Conservation (phyloP, 495 filamentous ascomycete species). For the Penicillium antarcticum region DNA sequence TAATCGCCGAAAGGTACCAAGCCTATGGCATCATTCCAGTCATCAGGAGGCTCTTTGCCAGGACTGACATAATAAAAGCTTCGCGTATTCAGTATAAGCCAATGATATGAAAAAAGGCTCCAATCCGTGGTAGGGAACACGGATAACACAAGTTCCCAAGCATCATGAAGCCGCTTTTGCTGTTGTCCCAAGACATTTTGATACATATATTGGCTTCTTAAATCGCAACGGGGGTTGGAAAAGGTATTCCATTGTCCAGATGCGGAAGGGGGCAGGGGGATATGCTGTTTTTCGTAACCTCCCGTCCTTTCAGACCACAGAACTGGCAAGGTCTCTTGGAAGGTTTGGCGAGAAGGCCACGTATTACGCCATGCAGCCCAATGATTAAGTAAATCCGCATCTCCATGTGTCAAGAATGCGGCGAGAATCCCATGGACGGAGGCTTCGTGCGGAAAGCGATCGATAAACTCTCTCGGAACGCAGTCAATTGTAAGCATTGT, state of each 20-base stretch:
- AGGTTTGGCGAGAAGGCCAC: conserved; percentile 54
- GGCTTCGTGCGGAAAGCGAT: conserved; percentile 43
- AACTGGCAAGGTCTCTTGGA: conserved; percentile 59
- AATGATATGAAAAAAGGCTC: conserved; percentile 58
- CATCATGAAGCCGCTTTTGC: conserved; percentile 52
- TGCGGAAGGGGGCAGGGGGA: not conserved
- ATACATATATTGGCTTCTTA: conserved; percentile 17
- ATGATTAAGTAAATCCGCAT: conserved; percentile 10
- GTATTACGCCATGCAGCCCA: conserved; percentile 57
- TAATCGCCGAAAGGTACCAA: conserved; percentile 78
- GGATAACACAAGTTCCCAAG: conserved; percentile 49
- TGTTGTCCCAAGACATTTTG: conserved; percentile 56
- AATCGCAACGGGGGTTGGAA: not conserved
- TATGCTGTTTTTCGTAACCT: not conserved
- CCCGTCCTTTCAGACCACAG: not conserved
- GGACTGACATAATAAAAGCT: conserved; percentile 65
- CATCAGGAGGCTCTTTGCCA: conserved; percentile 38
- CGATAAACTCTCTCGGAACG: conserved; percentile 41
- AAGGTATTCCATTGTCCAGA: not conserved
- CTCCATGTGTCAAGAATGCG: conserved; percentile 53
- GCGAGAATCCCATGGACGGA: conserved; percentile 65
- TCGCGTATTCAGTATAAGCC: conserved; percentile 74
- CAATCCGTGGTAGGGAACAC: conserved; percentile 48
- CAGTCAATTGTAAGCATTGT: conserved; percentile 58
- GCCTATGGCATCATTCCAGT: conserved; percentile 63